Evolutionary conservation across 2,329 filamentous ascomycete genomes (phyloP).

Genomic region (Ophiocordyceps camponoti-floridani): DNA sequence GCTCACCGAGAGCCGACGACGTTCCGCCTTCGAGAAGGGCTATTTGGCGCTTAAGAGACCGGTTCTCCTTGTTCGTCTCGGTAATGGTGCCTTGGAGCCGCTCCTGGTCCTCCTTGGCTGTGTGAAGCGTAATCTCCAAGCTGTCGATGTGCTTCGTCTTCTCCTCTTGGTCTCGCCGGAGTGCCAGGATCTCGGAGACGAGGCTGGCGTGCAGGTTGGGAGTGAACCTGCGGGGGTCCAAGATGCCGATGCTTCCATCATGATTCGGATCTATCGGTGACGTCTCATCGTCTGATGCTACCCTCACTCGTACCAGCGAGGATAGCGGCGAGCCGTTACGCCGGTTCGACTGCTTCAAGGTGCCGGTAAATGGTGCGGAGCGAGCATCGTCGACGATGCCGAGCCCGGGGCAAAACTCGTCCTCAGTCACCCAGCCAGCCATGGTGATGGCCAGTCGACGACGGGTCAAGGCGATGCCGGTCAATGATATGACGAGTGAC

Average conservation of each 20-base stretch:
- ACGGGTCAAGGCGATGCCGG: background rate
- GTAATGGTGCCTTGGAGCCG: slow-evolving; percentile 42
- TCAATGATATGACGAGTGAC: background rate
- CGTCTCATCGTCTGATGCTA: slow-evolving; percentile 25
- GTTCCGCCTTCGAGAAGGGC: slow-evolving; percentile 77
- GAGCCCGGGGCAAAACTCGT: slow-evolving; percentile 35
- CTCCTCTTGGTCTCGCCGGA: slow-evolving; percentile 79
- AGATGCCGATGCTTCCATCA: slow-evolving; percentile 53
- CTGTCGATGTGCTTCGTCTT: slow-evolving; percentile 76
- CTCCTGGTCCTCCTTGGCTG: slow-evolving; percentile 58
- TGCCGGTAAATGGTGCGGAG: slow-evolving; percentile 53
- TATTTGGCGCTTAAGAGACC: slow-evolving; percentile 69
- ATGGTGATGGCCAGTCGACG: slow-evolving; percentile 16
- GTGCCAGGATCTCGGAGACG: slow-evolving; percentile 78
- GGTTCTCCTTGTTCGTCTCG: slow-evolving; percentile 53
- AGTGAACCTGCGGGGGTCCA: slow-evolving; percentile 86
- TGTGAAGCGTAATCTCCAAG: slow-evolving; percentile 58
- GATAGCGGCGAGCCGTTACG: slow-evolving; percentile 50
- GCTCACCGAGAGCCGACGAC: slow-evolving; percentile 65
- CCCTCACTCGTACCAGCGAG: slow-evolving; percentile 35
- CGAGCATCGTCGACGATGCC: slow-evolving; percentile 46
- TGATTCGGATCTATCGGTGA: slow-evolving; percentile 38
- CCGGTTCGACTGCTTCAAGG: slow-evolving; percentile 36
- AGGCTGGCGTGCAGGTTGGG: slow-evolving; percentile 87
- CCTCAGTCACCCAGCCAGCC: slow-evolving; percentile 43